Conservation (phyloP, 306 rosid genomes). For the Lathyrus sativus region DNA sequence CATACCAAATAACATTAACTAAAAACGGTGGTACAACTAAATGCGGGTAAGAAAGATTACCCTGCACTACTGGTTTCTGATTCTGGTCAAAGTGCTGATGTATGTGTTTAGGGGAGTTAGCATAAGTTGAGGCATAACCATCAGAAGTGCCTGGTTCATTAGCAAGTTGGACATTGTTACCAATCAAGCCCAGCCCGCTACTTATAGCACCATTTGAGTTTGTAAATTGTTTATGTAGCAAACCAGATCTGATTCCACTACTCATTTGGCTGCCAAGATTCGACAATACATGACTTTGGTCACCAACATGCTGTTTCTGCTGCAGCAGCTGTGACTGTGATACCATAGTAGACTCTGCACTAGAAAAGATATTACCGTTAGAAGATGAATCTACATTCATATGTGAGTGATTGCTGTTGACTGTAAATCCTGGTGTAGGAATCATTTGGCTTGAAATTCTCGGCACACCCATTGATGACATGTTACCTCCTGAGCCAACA, state of each 20-base stretch:
- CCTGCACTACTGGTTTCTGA: constrained; percentile 62
- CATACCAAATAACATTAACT: constrained; percentile 18
- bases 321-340: constrained; percentile 71
- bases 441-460: constrained; percentile 89
- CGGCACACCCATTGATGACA: constrained; percentile 68
- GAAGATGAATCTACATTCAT: constrained; percentile 65
- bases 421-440: constrained; percentile 91
- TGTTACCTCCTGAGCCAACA: constrained; percentile 69
- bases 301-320: constrained; percentile 73
- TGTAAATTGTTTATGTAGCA: constrained; percentile 77
- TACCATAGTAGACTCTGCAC: constrained; percentile 63
- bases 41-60: constrained; percentile 45
- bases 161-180: constrained; percentile 57
- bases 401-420: constrained; percentile 60
- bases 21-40: constrained; percentile 19
- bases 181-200: constrained; percentile 77
- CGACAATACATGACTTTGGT: constrained; percentile 74
- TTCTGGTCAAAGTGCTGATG: constrained; percentile 75
- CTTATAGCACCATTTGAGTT: constrained; percentile 74
- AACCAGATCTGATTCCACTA: constrained; percentile 73
- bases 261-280: constrained; percentile 73
- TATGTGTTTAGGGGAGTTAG: constrained; percentile 67
- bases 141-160: constrained; percentile 73
- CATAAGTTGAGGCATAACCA: constrained; percentile 56
- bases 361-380: constrained; percentile 63